These are phyloP conservation scores for Aspergillus mulundensis DNA, from an alignment of 495 filamentous ascomycete genomes.

Conservation along the genomic window DNA sequence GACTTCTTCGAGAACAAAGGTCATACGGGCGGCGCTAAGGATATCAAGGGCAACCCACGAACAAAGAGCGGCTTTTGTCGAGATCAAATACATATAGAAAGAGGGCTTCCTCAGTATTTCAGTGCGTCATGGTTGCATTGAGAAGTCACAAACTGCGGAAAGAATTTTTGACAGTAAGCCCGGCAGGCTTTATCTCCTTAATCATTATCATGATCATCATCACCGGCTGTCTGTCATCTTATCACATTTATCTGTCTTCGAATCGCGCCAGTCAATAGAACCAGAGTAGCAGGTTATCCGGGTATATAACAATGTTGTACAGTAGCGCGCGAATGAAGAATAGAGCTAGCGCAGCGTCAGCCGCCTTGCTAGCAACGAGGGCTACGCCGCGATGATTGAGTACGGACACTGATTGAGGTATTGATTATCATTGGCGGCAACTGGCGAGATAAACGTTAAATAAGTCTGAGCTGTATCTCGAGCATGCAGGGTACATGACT, in stretches of 20 bases:
- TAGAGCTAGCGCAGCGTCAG: slow-evolving; percentile 21
- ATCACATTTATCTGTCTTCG: not conserved
- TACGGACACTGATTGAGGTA: slow-evolving; percentile 11
- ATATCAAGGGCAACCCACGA: not conserved
- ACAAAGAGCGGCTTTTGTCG: not conserved
- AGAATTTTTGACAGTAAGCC: not conserved
- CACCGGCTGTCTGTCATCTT: not conserved
- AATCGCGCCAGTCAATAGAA: not conserved
- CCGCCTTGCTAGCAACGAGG: slow-evolving; percentile 22
- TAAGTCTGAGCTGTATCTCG: not conserved
- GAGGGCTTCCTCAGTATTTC: not conserved
- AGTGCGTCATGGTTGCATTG: not conserved
- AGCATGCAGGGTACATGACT: slow-evolving; percentile 1
- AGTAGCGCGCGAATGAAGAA: slow-evolving; percentile 14
- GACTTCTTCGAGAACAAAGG: slow-evolving; percentile 1
- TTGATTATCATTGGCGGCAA: slow-evolving; percentile 14
- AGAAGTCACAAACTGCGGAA: not conserved
- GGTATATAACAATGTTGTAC: not conserved
- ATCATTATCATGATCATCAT: not conserved
- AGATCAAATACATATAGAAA: not conserved
- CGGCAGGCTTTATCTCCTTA: not conserved
- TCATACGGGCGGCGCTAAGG: not conserved
- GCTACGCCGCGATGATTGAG: slow-evolving; percentile 20
- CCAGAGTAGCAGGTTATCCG: not conserved
- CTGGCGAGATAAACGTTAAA: not conserved